Evolutionary conservation across 208 protist species (phyloP), one percentile per base, ranked within the genome.

Genomic region (Vickermania ingenoplastis): DNA sequence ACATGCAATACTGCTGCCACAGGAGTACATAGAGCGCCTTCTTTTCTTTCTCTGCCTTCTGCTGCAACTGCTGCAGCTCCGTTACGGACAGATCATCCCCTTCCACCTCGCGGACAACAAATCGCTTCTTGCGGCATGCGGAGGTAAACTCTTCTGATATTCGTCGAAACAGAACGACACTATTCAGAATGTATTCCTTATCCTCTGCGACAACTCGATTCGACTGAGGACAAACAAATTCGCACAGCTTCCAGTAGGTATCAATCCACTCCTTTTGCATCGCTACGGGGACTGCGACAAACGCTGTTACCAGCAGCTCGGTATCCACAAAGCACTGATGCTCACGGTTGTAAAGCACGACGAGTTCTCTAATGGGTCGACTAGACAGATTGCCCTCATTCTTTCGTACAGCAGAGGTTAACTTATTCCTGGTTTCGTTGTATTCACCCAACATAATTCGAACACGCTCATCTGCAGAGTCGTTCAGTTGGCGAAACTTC

Each of bases 131-230:
- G 1, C 87, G 69, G 61, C 88, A 96, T 25, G 59, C 64, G 14
- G 61, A 53, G 59, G 89, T 89, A 21, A 96, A 83, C 31, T 97
- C 88, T 25, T 94, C 84, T 50, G 77, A 61, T 14, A 84, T 73
- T 56, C 92, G 92, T 0, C 89, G 82, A 63, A 96, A 95, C n/a
- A 80, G 57, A 22, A 95, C 87, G 61, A 95, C 79, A 65, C 81
- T 93, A 75, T 92, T 92, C 23, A 96, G 77, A 14, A 86, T 75
- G 66, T 73, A 92, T 27, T 96, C 84, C 41, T 91, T 89, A 62
- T 96, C 91, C 57, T 93, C 78, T 1, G 84, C 86, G 31, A 96
- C 77, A 11, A 92, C 69, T 36, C 77, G 75, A 59, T 88, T 91
- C 23, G 79, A 90, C 61, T 90, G 76, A 13, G 89, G 85, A 53